Evolutionary conservation across 345 rosid genomes (phyloP).

Genomic region (Nephelium lappaceum): DNA sequence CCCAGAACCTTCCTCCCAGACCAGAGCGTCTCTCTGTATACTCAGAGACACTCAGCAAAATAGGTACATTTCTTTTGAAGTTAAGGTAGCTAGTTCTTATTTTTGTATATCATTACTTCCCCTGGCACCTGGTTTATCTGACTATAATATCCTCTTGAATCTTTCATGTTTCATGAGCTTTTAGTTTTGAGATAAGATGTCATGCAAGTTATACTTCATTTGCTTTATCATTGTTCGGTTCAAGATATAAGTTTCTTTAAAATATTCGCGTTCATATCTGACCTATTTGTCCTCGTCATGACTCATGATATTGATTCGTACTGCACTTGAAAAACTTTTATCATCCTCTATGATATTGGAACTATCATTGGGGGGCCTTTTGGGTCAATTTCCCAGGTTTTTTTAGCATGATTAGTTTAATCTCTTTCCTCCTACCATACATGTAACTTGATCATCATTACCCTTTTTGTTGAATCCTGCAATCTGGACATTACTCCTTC

Average conservation of each 20-base stretch:
- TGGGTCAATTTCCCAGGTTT: not conserved
- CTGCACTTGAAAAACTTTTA: not conserved
- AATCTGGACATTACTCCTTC: not conserved
- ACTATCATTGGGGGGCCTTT: not conserved
- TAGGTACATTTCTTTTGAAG: slow-evolving; percentile 41
- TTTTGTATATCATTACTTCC: not conserved
- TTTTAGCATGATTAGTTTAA: not conserved
- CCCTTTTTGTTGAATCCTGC: not conserved
- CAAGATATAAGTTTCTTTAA: not conserved
- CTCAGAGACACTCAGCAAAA: slow-evolving; percentile 53
- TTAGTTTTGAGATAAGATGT: not conserved
- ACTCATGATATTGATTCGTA: not conserved
- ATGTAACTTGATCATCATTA: not conserved
- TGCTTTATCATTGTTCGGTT: not conserved
- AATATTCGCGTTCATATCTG: not conserved
- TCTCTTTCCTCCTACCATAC: not conserved
- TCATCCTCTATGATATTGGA: not conserved
- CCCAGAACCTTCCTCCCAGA: slow-evolving; percentile 59
- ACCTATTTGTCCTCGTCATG: not conserved
- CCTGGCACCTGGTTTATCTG: not conserved
- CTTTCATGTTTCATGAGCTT: no score
- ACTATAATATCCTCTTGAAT: not conserved
- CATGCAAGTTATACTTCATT: not conserved
- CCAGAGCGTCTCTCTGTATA: slow-evolving; percentile 67
- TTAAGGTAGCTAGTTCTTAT: not conserved